Evolutionary conservation across 768 basidiomycete species (phyloP), one percentile per base, ranked within the genome.

Genomic region (Fomitopsis serialis): DNA sequence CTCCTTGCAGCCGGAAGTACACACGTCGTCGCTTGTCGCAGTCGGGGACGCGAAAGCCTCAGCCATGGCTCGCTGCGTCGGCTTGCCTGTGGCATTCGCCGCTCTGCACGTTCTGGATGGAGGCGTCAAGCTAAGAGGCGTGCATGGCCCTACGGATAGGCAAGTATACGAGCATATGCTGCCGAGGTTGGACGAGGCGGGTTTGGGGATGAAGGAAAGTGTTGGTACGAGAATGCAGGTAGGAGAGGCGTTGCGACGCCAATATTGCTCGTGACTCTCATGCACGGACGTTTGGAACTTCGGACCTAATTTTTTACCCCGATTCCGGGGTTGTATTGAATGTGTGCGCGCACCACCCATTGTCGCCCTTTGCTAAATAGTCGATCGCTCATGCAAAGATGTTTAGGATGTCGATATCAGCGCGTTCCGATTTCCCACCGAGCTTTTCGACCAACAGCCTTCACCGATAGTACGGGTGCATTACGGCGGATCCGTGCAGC

Each of bases 21-120:
- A 92, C 58, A 84, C 81, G 11, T 88, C 89, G 8, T 77, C 79
- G 22, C 66, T 93, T 13, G 72, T 85, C 22, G 70, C 77, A 29
- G 87, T 86, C 59, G 92, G 85, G 1, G 77, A 73, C 19, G 57
- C 70, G 7, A 64, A 62, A 1, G 79, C 77, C 2, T 87, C 88
- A 0, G 94, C 94, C 4, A 97, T 97, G 94, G 81, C 92, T n/a
- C 75, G 84, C 27, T 91, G 89, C 2, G 94, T 97, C 17, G 93
- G 93, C 3, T 69, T 94, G 43, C 94, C 94, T 0, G 81, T 95
- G 7, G 94, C 89, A 1, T 81, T 93, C 61, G 92, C 92, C 1
- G 83, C 92, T 1, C 65, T 88, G 59, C 73, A 75, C 32, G 75
- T 93, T 5, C 68, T 89, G 36, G 86, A 91, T 63, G 89, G 87